phyloP scores from a whole-genome alignment of 2,329 filamentous ascomycete genomes.

The Hymenoscyphus occultus region DNA sequence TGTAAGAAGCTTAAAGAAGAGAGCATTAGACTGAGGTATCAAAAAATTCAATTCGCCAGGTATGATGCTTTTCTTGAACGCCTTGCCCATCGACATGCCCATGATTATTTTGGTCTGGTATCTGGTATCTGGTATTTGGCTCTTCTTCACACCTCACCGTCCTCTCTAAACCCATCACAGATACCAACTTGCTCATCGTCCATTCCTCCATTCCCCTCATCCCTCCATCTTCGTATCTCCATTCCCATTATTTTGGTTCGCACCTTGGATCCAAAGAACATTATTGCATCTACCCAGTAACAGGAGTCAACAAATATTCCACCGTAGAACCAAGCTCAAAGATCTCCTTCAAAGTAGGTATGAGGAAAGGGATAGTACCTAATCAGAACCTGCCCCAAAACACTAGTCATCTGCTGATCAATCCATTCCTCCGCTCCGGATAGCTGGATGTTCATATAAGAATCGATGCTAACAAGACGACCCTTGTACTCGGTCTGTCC shows the following conservation, averaged over 20 bases:
- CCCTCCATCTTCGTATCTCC: slow-evolving; percentile 59
- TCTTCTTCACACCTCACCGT: slow-evolving; percentile 15
- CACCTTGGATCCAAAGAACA: slow-evolving; percentile 82
- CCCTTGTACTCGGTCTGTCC: slow-evolving; percentile 97
- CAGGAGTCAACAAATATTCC: slow-evolving; percentile 11
- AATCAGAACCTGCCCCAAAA: slow-evolving; percentile 87
- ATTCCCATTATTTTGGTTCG: slow-evolving; percentile 46
- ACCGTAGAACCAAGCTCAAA: neutral
- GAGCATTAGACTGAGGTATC: slow-evolving; percentile 16
- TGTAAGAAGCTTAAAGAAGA: neutral
- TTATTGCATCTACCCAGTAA: slow-evolving; percentile 73
- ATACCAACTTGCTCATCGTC: neutral
- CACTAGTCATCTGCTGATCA: slow-evolving; percentile 78
- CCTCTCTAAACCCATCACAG: no score
- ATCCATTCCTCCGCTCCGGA: slow-evolving; percentile 89
- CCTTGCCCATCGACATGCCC: slow-evolving; percentile 28
- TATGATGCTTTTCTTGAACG: slow-evolving; percentile 29
- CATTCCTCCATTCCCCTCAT: slow-evolving; percentile 22
- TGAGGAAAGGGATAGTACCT: slow-evolving; percentile 50
- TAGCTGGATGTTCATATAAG: slow-evolving; percentile 98
- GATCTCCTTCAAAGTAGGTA: neutral
- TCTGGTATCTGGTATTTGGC: neutral
- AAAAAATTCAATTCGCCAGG: slow-evolving; percentile 19
- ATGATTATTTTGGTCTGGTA: slow-evolving; percentile 7
- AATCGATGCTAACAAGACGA: slow-evolving; percentile 86